phyloP scores from a whole-genome alignment of 495 filamentous ascomycete species.

The Aspergillus leporis region DNA sequence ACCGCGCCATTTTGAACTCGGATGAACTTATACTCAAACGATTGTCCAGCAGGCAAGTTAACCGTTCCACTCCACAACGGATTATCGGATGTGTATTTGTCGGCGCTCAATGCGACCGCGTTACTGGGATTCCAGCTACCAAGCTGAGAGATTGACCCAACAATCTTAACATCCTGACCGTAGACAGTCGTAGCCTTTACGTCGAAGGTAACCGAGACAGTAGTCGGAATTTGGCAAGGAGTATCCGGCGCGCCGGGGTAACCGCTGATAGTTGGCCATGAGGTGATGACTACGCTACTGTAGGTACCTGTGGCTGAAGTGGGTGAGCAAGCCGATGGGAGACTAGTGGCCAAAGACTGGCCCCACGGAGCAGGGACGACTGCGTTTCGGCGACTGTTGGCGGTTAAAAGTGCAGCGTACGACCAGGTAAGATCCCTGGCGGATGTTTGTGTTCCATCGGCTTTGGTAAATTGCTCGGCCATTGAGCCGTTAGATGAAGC shows the following conservation, averaged over 20 bases:
- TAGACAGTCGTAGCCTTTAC: slow-evolving; percentile 52
- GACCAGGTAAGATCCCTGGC: slow-evolving; percentile 58
- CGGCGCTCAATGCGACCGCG: slow-evolving; percentile 53
- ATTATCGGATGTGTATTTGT: slow-evolving; percentile 53
- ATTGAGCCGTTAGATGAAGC: slow-evolving; percentile 52
- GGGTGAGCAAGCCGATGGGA: slow-evolving; percentile 54
- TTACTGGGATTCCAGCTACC: slow-evolving; percentile 56
- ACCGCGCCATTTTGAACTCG: slow-evolving; percentile 55
- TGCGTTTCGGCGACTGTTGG: slow-evolving; percentile 48
- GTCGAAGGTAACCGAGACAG: slow-evolving; percentile 62
- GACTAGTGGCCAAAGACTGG: slow-evolving; percentile 49
- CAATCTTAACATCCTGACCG: slow-evolving; percentile 61
- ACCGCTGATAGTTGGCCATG: slow-evolving; percentile 55
- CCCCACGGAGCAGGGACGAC: slow-evolving; percentile 57
- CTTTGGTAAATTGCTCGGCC: slow-evolving; percentile 60
- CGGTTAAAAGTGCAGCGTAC: slow-evolving; percentile 51
- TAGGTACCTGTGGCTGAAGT: slow-evolving; percentile 60
- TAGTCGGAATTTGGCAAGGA: slow-evolving; percentile 42
- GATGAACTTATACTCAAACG: slow-evolving; percentile 70
- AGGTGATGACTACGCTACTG: slow-evolving; percentile 50
- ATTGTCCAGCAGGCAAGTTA: slow-evolving; percentile 49
- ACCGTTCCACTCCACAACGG: slow-evolving; percentile 59
- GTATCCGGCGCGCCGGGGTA: slow-evolving; percentile 27
- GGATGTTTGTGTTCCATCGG: slow-evolving; percentile 51
- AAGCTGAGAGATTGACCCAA: slow-evolving; percentile 54